Percentiles rank a stretch among this genome's conserved stretches.
These are phyloP conservation scores for Metarhizium album DNA, from an alignment of 2,329 filamentous ascomycete species.

Conservation along the genomic window DNA sequence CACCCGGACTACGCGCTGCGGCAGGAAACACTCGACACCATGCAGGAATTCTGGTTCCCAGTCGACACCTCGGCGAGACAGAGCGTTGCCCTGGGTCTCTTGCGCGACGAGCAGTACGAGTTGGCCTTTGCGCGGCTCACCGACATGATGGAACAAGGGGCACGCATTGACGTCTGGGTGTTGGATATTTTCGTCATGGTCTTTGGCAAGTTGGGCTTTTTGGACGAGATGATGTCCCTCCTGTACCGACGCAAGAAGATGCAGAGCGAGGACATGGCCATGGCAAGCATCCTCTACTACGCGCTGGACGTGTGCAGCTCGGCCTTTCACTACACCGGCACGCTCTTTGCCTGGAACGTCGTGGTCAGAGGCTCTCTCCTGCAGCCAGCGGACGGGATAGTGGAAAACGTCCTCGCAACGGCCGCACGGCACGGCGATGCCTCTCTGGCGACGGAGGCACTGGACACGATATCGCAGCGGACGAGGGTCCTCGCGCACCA, in stretches of 20 bases:
- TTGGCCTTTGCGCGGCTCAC: conserved; percentile 63
- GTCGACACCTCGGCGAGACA: conserved; percentile 48
- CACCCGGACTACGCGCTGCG: conserved; percentile 80
- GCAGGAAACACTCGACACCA: conserved; percentile 57
- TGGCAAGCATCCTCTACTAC: conserved; percentile 53
- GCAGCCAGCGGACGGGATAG: conserved; percentile 45
- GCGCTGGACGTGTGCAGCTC: conserved; percentile 66
- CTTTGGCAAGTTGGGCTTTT: conserved; percentile 59
- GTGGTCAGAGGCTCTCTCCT: conserved; percentile 39
- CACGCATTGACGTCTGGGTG: conserved; percentile 58
- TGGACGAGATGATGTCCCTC: conserved; percentile 66
- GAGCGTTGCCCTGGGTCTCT: conserved; percentile 58
- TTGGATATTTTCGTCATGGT: conserved; percentile 67
- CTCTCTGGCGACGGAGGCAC: conserved; percentile 57
- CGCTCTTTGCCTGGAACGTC: conserved; percentile 59
- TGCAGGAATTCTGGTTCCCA: conserved; percentile 57
- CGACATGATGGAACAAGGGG: conserved; percentile 46
- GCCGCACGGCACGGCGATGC: conserved; percentile 60
- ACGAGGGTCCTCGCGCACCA: conserved; percentile 53
- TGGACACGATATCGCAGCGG: conserved; percentile 34
- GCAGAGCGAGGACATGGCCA: conserved; percentile 25
- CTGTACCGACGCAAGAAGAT: conserved; percentile 42
- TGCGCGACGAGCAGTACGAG: conserved; percentile 77
- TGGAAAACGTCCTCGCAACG: conserved; percentile 58
- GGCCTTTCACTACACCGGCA: conserved; percentile 51